A percentile compares a stretch with the other conserved stretches of the same genome.
Evolutionary conservation across 73 alveolate genomes (phyloP).

Genomic region (Diophrys appendiculata): DNA sequence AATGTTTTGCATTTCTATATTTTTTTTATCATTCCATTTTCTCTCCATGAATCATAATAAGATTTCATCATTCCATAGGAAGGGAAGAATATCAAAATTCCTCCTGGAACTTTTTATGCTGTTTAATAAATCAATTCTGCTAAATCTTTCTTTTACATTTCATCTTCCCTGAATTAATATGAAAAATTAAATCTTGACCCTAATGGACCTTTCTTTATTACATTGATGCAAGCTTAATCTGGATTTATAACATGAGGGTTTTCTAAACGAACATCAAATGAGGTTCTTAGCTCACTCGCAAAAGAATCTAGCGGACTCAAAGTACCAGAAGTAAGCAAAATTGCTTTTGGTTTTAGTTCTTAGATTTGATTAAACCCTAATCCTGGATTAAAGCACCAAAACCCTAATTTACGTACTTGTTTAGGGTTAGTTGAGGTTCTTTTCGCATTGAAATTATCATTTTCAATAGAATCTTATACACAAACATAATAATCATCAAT

Average conservation of each 20-base stretch:
- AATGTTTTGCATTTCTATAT: constrained; percentile 69
- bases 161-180: constrained; percentile 75
- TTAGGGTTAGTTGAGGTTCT: not conserved
- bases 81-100: constrained; percentile 90
- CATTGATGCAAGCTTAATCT: constrained; percentile 70
- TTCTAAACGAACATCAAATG: constrained; percentile 75
- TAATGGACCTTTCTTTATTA: constrained; percentile 60
- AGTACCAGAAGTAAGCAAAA: constrained; percentile 93
- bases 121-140: constrained; percentile 75
- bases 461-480: constrained; percentile 32
- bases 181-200: constrained; percentile 69
- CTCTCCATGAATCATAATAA: constrained; percentile 80
- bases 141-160: constrained; percentile 64
- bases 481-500: constrained; percentile 43
- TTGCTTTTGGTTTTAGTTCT: constrained; percentile 43
- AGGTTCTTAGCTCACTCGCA: constrained; percentile 80
- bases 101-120: constrained; percentile 83
- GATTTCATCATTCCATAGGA: constrained; percentile 84
- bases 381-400: constrained; percentile 73
- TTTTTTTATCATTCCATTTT: constrained; percentile 60
- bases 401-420: constrained; percentile 9
- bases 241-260: constrained; percentile 91
- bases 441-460: constrained; percentile 6
- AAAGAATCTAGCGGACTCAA: constrained; percentile 88
- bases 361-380: constrained; percentile 46